phyloP scores from a whole-genome alignment of 257 asterid genomes.

The Craterostigma plantagineum region DNA sequence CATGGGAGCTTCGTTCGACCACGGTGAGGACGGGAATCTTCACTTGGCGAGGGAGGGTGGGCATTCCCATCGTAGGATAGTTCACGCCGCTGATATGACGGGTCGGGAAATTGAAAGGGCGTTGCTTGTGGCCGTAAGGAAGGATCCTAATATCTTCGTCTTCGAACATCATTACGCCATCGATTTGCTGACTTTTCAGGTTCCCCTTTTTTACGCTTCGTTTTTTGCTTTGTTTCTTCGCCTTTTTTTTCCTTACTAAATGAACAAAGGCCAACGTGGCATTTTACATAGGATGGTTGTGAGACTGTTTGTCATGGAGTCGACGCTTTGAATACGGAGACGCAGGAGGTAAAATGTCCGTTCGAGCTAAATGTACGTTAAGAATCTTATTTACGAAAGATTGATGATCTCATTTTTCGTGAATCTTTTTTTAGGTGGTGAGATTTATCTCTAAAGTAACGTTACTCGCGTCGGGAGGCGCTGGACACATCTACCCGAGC shows the following conservation, averaged over 20 bases:
- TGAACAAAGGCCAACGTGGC: not conserved
- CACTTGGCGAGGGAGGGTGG: conserved; percentile 99
- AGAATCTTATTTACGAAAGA: not conserved
- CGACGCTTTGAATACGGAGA: conserved; percentile 70
- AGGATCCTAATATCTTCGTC: conserved; percentile 66
- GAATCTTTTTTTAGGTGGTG: conserved; percentile 44
- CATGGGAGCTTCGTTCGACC: conserved; percentile 99
- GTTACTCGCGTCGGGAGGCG: conserved; percentile 97
- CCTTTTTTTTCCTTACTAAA: not conserved
- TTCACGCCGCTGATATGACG: conserved; percentile 98
- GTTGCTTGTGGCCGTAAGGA: conserved; percentile 62
- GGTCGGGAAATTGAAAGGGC: conserved; percentile 98
- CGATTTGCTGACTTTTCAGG: conserved; percentile 89
- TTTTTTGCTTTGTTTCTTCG: conserved; percentile 1
- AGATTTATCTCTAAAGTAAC: conserved; percentile 85
- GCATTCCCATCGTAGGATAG: conserved; percentile 91
- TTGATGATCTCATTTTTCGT: conserved; percentile 1
- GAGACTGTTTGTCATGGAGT: conserved; percentile 75
- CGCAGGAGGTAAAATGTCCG: conserved; percentile 40
- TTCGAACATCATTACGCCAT: conserved; percentile 91
- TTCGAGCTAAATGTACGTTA: not conserved
- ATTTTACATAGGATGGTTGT: conserved; percentile 47
- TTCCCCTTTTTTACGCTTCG: too few relatives aligned
- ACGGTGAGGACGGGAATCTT: conserved; percentile 95
- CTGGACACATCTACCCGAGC: conserved; percentile 94